phyloP scores from a whole-genome alignment of 495 filamentous ascomycete species.

The Amphirosellinia nigrospora region DNA sequence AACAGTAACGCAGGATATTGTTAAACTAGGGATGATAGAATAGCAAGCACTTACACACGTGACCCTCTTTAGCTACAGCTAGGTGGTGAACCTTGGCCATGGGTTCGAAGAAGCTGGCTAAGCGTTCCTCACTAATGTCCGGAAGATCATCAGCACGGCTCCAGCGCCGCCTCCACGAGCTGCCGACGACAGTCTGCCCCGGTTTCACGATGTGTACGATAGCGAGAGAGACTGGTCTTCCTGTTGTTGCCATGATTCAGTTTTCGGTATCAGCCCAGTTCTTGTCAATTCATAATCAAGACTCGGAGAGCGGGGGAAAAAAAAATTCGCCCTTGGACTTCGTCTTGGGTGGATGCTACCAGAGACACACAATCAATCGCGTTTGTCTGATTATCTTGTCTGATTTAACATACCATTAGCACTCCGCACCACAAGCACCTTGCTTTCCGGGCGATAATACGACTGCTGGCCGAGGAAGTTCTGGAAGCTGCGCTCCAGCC shows the following conservation, averaged over 20 bases:
- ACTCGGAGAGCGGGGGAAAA: not conserved
- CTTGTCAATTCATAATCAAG: not conserved
- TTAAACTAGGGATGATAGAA: not conserved
- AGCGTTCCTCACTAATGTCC: conserved; percentile 32
- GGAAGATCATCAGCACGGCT: conserved; percentile 33
- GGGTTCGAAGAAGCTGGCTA: conserved; percentile 37
- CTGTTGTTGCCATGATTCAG: conserved; percentile 24
- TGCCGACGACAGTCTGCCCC: conserved; percentile 32
- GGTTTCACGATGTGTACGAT: conserved; percentile 34
- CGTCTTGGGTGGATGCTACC: not conserved
- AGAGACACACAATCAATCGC: not conserved
- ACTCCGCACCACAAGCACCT: conserved; percentile 36
- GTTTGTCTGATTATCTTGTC: not conserved
- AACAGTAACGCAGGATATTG: not conserved
- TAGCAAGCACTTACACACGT: conserved; percentile 34
- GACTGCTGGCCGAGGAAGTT: conserved; percentile 39
- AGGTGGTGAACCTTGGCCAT: conserved; percentile 33
- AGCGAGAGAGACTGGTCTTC: conserved; percentile 31
- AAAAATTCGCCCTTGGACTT: not conserved
- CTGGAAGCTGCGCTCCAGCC: conserved; percentile 39
- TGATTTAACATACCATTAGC: conserved; percentile 29
- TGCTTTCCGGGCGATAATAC: conserved; percentile 34
- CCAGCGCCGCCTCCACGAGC: conserved; percentile 38
- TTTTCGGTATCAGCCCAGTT: not conserved
- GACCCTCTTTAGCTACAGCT: conserved; percentile 35